Base-by-base conservation (phyloP, 2,329 filamentous ascomycete genomes). In the Didymella pomorum region DNA sequence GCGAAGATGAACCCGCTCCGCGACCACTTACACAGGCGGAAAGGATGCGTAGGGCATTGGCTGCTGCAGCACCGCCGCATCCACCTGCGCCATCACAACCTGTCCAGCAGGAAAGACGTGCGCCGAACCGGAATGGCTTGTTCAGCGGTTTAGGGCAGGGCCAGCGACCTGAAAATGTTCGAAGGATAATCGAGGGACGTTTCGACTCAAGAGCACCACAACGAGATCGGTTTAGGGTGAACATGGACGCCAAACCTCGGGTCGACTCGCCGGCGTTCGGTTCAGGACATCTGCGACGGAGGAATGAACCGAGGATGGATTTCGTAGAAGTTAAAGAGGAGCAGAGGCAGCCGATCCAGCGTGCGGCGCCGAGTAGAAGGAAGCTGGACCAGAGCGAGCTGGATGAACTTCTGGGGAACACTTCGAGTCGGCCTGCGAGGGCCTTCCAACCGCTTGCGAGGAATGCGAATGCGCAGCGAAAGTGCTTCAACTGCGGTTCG, bases 401-500 rank as follows among this genome's bases (percentile, higher is more conserved):
- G 14, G 64, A 67, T 16, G 64, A 60, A 44, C 49, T 76, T 3
- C 41, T 75, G 37, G 66, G 69, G 11, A 62, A 60, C 25, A 52
- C 47, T 26, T 47, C 56, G 3, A 29, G 8, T 47, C 59, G 47
- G 7, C 45, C 54, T 9, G 49, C 57, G 31, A 64, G 62, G 20
- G 62, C 62, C 18, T 71, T 68, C 29, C 65, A 70, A 39, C 69
- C 64, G 9, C 63, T 75, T 18, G 52, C 61, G n/a, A 68, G 66
- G 31, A 61, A 71, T 18, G 35, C 57, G 9, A 68, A 66, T 25
- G 61, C 62, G 9, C 64, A 64, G 47, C 60, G 62, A n/a, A 71
- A 65, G 35, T 76, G 72, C 53, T 70, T 68, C 57, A 69, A 74
- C 55, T 75, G 72, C 52, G 69, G 70, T 11, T 62, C 67, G 3